Evolutionary conservation across 1,139 yeast species (phyloP), one percentile per base, ranked within the genome.

Genomic region (Hanseniaspora uvarum): DNA sequence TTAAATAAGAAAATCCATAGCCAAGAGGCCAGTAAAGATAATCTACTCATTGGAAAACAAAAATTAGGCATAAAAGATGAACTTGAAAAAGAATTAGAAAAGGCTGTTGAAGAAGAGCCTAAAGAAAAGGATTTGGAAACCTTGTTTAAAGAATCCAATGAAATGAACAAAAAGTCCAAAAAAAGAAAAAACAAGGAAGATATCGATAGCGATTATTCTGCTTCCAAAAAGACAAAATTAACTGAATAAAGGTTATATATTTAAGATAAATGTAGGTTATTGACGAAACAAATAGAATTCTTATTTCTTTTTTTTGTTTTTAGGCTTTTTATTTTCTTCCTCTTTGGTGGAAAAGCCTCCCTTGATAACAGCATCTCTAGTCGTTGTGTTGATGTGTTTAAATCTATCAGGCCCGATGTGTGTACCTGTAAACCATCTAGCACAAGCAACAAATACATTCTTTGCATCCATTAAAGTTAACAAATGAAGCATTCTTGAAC

Each of bases 361-460:
- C 55, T 71, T 75, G 1, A 83, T 69, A 1, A 92, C 74, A 0
- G 88, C 96, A 54, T 88, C 94, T 62, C 97, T 72, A 0, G 97
- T 94, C 0, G 87, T 80, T 3, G 89, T 75, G 62, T 89, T 92
- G 57, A 92, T 94, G 66, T 92, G 98, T 63, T 86, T 88, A 72
- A 92, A 92, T 58, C 96, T 71, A 65, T 87, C 96, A 0, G 97
- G 94, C 0, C 98, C 98, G 30, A 92, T 69, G 59, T 84, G 95
- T 0, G 77, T 75, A 6, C 99, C 99, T 21, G 96, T 96, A 65
- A 78, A 94, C 96, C 97, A 92, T 59, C 99, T 70, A 40, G 86
- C 79, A 8, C 88, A 96, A 23, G 70, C 72, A 10, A 89, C 96
- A 58, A 88, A 78, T 4, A 86, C 86, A 65, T 89, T 82, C 85